Base-by-base conservation (phyloP, 768 basidiomycete genomes). In the Termitomyces sp. region DNA sequence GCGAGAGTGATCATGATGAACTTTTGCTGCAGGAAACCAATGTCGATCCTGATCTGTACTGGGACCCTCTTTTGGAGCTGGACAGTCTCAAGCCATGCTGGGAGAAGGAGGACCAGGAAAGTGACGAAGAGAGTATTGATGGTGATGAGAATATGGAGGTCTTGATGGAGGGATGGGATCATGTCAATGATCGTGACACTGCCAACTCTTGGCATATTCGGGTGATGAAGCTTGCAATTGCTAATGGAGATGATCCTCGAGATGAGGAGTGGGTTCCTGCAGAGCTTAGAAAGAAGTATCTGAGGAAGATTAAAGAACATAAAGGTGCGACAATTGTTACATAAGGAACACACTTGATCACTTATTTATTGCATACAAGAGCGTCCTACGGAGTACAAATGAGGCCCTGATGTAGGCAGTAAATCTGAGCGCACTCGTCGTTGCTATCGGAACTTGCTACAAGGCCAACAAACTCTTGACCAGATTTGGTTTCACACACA, bases 191-290 rank as follows among this genome's bases (percentile, higher is more conserved):
- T 11, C 20, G 7, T 15, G 10, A 11, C 6, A 18, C 25, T 10
- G n/a, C 35, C 15, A 6, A 50, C 29, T 50, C 27, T 20, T 36
- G 22, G 38, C 25, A 50, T 35, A 31, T 51, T 27, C 12, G 10
- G 1, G 31, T 42, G 39, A 42, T 47, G 25, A 40, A 41, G 6
- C 46, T 49, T 35, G 39, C 35, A 25, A 49, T 54, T 40, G 23
- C 32, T 27, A 35, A 53, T 53, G 36, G 50, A 48, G 44, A 56
- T 38, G 50, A 59, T 43, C 50, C 47, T 35, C 9, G 18, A 33
- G 54, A 59, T 55, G 49, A 50, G 33, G 46, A 57, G 31, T 54
- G 53, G 42, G 23, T 51, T 15, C 57, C 41, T 20, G 45, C 39
- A 29, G 43, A 50, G 40, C 22, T 58, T 22, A 35, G 23, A 18